These are phyloP conservation scores for Malassezia pachydermatis DNA, from an alignment of 1,284 basidiomycete species.

Conservation along the genomic window DNA sequence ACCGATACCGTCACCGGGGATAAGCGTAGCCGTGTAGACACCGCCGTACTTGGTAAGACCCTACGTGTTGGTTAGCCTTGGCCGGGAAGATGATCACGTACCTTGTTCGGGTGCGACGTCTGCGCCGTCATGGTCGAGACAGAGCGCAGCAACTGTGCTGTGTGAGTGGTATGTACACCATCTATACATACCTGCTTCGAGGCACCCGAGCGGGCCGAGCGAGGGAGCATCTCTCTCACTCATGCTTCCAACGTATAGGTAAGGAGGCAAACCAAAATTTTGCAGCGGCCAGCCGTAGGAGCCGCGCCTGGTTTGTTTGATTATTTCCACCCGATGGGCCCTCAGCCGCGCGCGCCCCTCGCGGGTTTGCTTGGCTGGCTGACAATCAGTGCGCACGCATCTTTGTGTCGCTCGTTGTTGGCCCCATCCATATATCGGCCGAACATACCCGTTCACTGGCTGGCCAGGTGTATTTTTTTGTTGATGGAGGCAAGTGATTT, in stretches of 20 bases:
- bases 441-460: no score
- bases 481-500: not conserved
- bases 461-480: no score
- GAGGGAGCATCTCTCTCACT: no score
- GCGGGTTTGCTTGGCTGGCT: not conserved
- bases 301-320: no score
- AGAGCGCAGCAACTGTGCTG: constrained; percentile 29
- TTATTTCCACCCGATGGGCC: not conserved
- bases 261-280: no score
- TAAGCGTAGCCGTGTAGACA: constrained; percentile 53
- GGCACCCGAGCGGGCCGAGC: constrained; percentile 5
- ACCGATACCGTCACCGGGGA: constrained; percentile 57
- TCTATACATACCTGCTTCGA: constrained; percentile 13
- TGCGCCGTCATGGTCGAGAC: constrained; percentile 71
- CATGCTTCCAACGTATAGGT: no score
- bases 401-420: not conserved
- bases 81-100: constrained; percentile 47
- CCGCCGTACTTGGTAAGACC: constrained; percentile 89
- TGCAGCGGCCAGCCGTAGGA: no score
- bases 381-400: not conserved
- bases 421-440: no score
- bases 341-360: not conserved
- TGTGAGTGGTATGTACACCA: no score
- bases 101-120: constrained; percentile 65
- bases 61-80: constrained; percentile 50